Base-by-base conservation (phyloP, 1,139 yeast species). In the Debaryomyces singareniensis region DNA sequence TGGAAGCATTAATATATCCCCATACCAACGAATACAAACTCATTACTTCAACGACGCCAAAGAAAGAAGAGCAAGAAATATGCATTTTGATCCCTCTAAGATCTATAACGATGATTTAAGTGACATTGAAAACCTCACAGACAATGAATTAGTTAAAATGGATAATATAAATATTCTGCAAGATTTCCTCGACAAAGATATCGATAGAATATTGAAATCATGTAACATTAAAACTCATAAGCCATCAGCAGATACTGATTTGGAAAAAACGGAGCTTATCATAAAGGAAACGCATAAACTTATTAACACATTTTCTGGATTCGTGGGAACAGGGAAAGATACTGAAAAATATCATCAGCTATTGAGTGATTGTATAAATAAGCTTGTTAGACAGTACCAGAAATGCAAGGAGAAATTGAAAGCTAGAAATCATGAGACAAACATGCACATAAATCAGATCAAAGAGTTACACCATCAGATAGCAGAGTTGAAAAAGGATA, bases 281-380 rank as follows among this genome's bases (percentile, higher is more conserved):
- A 44, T 59, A 12, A 45, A 42, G 15, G 60, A 58, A 29, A 58
- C 66, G 4, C 64, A 58, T 32, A 47, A 45, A 26, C 35, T 51
- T 22, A 45, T 59, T 7, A 47, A 42, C 16, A 45, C 45, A 7
- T 38, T 53, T 3, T 63, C 65, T 0, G 27, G 36, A 5, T 42
- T 47, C 5, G 42, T 51, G 1, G 26, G 43, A 13, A 43, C 47
- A 15, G 46, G 45, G 30, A 44, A 44, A 29, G 60, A 55, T 15
- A 51, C 57, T n/a, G 62, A 52, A 25, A 44, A 43, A 29, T 56
- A 47, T 38, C 45, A 42, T 24, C 34, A 31, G 24, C 44, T 44
- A 20, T 48, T 48, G 33, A 42, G 41, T 18, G 39, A 49, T 20
- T 53, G 60, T 5, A 40, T 58, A 3, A 43, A 43, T 15, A 50